phyloP scores from a whole-genome alignment of 345 rosid species.

The Citrus hindsii region DNA sequence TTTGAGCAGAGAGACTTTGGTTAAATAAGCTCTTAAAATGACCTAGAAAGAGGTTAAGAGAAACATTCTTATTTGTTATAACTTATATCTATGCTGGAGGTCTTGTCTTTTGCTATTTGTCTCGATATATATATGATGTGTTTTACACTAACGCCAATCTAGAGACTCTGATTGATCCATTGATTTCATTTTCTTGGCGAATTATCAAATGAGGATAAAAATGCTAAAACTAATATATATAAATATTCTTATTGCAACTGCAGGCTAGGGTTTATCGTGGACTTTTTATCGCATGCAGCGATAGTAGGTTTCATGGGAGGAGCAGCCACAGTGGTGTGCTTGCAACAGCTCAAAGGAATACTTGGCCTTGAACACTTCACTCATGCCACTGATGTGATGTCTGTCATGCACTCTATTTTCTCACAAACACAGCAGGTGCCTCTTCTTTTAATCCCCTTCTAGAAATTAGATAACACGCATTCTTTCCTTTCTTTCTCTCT shows the following conservation, averaged over 20 bases:
- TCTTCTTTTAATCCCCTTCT: neutral
- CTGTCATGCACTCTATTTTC: constrained; percentile 75
- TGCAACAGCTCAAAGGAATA: constrained; percentile 82
- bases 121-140: neutral
- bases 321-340: constrained; percentile 83
- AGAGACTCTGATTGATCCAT: constrained; percentile 3
- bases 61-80: constrained; percentile 2
- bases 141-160: neutral
- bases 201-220: constrained; percentile 10
- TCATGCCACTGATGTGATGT: constrained; percentile 61
- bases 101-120: constrained; percentile 14
- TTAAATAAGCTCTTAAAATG: neutral
- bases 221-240: neutral
- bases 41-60: neutral
- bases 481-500: neutral
- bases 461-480: too few species aligned
- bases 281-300: constrained; percentile 86
- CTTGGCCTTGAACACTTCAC: constrained; percentile 77
- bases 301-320: constrained; percentile 97
- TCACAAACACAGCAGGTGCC: constrained; percentile 63
- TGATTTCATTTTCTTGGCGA: constrained; percentile 7
- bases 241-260: neutral
- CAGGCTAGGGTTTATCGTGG: constrained; percentile 94
- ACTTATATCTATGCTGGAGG: neutral
- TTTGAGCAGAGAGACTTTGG: neutral